A percentile compares a stretch with the other conserved stretches of the same genome.
Evolutionary conservation across 1,284 basidiomycete genomes (phyloP).

Genomic region (Irpex lacteus): DNA sequence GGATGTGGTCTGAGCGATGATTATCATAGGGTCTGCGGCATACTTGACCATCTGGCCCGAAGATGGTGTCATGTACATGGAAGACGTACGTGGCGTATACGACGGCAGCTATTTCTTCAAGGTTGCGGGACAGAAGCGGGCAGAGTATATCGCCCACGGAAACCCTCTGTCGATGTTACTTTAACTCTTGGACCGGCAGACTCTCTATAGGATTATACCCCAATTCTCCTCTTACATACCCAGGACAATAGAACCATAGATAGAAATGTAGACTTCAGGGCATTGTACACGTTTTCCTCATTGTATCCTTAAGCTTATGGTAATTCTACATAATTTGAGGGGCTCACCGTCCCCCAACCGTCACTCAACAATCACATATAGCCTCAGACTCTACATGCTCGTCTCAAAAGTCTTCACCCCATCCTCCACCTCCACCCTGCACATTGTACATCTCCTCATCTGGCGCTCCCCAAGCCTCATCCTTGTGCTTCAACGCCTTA

Average conservation of each 20-base stretch:
- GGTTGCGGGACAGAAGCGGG: slow-evolving; percentile 12
- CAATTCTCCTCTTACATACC: neutral
- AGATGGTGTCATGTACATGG: slow-evolving; percentile 44
- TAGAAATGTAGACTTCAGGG: neutral
- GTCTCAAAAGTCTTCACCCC: slow-evolving; percentile 11
- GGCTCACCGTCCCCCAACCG: neutral
- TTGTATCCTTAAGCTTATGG: neutral
- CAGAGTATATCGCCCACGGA: neutral
- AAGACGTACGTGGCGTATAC: slow-evolving; percentile 46
- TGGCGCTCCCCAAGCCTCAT: slow-evolving; percentile 23
- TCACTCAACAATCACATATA: neutral
- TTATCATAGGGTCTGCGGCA: slow-evolving; percentile 36
- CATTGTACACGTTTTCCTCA: neutral
- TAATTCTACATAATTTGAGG: neutral
- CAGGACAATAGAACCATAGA: neutral
- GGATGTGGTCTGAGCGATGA: neutral
- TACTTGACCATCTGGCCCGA: slow-evolving; percentile 47
- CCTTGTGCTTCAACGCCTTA: slow-evolving; percentile 42
- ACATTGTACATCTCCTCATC: slow-evolving; percentile 28
- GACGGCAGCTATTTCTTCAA: slow-evolving; percentile 35
- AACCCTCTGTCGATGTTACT: neutral
- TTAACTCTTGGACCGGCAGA: neutral
- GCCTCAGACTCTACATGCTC: too few species aligned
- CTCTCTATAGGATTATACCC: neutral
- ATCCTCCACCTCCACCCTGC: slow-evolving; percentile 5